Base-by-base conservation (phyloP, 1,284 basidiomycete species). In the Mixia osmundae region DNA sequence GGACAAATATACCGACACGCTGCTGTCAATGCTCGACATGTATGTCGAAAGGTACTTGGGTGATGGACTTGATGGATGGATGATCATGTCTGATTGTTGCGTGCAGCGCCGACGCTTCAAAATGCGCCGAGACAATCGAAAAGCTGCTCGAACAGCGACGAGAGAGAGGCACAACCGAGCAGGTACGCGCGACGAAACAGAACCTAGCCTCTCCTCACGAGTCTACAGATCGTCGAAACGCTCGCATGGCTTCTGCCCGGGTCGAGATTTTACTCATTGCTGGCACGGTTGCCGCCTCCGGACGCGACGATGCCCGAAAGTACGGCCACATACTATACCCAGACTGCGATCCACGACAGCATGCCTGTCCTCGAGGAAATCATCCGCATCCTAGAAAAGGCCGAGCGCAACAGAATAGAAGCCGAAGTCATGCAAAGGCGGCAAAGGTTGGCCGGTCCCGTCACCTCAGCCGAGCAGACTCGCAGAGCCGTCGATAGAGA, bases 71-170 rank as follows among this genome's bases (percentile, higher is more conserved):
- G 3, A 14, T 7, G 12, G 21, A 9, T 1, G 8, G 3, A 2
- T 15, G 10, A 6, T 9, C 7, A 29, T 5, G 6, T 20, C 10
- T 9, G 2, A n/a, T 15, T 16, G 15, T 15, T 14, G 11, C 44
- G n/a, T n/a, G n/a, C n/a, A 85, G 80, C 4, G 60, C 69, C 23
- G 82, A 95, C 52, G 67, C 66, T 0, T 61, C 62, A 6, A 87
- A 78, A 55, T 77, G 73, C 45, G 79, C 76, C 1, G 76, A 80
- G 49, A 60, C 64, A 1, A 53, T 89, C 28, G 76, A 85, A 51
- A 76, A 72, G 45, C 59, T 79, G 25, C 57, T 91, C n/a, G 64
- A 69, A 2, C 50, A 72, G 2, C 65, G 69, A 19, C 61, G 70
- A 12, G 59, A 67, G 32, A 62, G 70, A 41, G 76, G 76, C 0